Base-by-base conservation (phyloP, 2,329 filamentous ascomycete species). In the Colletotrichum scovillei region DNA sequence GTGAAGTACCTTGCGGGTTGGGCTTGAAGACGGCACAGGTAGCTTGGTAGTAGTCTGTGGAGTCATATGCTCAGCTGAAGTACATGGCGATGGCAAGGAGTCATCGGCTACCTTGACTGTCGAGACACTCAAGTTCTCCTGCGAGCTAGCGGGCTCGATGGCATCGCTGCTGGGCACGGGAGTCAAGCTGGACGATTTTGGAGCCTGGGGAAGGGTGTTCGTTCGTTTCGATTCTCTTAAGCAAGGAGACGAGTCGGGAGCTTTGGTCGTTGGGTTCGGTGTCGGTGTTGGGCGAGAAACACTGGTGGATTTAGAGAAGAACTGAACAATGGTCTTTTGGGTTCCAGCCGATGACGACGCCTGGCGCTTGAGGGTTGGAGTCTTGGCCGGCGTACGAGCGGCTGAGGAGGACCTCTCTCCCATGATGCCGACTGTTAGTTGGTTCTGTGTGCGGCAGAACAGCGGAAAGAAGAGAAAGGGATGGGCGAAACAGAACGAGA, bases 141-240 rank as follows among this genome's bases (percentile, higher is more conserved):
- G 91, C 0, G 92, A 93, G 81, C 91, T 93, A 0, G 88, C 87
- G 26, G 91, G 91, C 66, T 92, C 91, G 30, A 90, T 81, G 46
- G 88, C 89, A 82, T 97, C 94, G 82, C 95, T 97, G 82, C 94
- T 97, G 5, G 95, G 93, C 6, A 93, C 89, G 5, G 95, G 94
- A 0, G 94, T 95, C 72, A 92, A 84, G 72, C 86, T 87, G 49
- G 84, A 72, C 78, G 83, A 72, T 78, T 83, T 77, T 78, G 86
- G 78, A 76, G 81, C 75, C 75, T 80, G 77, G 75, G 84, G 77
- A 79, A 82, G 81, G 1, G 84, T 80, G 68, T 86, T 87, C 74
- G 83, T 83, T 63, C 87, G 87, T 22, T 82, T 84, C 30, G 83
- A 82, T 76, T 86, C 84, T 76, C 84, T 81, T 8, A 86, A 78